These are phyloP conservation scores for Volvariella volvacea DNA, from an alignment of 1,284 basidiomycete species.

Conservation along the genomic window DNA sequence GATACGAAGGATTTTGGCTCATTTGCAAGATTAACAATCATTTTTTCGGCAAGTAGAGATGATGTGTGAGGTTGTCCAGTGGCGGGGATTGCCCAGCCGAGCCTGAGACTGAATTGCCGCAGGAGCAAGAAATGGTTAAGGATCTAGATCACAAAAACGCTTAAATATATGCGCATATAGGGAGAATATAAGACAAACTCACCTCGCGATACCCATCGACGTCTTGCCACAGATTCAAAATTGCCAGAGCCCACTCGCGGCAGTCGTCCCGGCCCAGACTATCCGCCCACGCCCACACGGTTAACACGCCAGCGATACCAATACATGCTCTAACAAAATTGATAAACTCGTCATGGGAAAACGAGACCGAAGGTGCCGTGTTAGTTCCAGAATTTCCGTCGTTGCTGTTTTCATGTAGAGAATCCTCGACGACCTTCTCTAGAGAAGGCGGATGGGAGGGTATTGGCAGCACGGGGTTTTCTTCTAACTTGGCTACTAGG, in stretches of 20 bases:
- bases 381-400: conserved; percentile 12
- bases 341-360: conserved; percentile 54
- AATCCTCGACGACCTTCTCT: too few relatives aligned
- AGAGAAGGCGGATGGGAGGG: conserved; percentile 15
- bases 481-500: conserved; percentile 37
- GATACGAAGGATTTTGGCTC: conserved; percentile 57
- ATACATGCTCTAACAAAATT: conserved; percentile 57
- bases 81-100: conserved; percentile 55
- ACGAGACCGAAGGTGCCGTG: not conserved
- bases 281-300: conserved; percentile 75
- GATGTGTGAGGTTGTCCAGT: conserved; percentile 53
- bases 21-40: conserved; percentile 52
- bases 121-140: conserved; percentile 59
- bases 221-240: conserved; percentile 66
- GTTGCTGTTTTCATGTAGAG: not conserved
- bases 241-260: conserved; percentile 52
- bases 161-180: not conserved
- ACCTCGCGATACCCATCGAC: conserved; percentile 61
- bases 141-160: conserved; percentile 34
- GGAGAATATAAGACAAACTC: conserved; percentile 12
- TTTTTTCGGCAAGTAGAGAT: conserved; percentile 59
- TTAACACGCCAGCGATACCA: conserved; percentile 61
- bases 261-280: conserved; percentile 60
- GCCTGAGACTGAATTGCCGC: conserved; percentile 54
- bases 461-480: conserved; percentile 31